phyloP scores from a whole-genome alignment of 345 rosid species.

The Combretum micranthum region DNA sequence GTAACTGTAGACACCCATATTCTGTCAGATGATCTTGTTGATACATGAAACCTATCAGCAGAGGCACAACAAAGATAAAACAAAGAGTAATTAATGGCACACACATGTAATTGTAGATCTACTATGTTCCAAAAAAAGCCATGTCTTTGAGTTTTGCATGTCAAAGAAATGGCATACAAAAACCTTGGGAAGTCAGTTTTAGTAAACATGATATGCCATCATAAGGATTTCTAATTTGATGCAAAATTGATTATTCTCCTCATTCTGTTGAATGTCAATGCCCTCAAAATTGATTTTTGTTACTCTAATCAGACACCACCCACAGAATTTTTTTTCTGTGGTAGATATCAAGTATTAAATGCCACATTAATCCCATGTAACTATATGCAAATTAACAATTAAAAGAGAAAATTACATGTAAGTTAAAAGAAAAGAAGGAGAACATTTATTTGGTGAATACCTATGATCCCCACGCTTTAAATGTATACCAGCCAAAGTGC shows the following conservation, averaged over 20 bases:
- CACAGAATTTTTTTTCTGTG: no score
- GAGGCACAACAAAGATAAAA: neutral
- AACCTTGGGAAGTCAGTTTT: no score
- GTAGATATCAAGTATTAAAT: no score
- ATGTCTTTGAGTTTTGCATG: no score
- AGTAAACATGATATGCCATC: no score
- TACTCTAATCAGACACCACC: no score
- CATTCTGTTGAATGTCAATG: no score
- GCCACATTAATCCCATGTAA: no score
- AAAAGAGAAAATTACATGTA: neutral
- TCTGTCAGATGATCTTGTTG: constrained; percentile 60
- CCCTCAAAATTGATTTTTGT: no score
- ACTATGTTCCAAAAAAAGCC: neutral
- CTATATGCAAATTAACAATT: neutral
- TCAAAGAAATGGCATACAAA: no score
- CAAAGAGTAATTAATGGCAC: neutral
- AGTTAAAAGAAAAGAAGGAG: neutral
- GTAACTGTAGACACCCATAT: constrained; percentile 59
- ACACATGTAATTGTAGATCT: neutral
- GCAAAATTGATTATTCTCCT: no score
- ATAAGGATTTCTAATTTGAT: no score
- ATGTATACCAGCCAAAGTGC: constrained; percentile 51
- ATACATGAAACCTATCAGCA: constrained; percentile 54
- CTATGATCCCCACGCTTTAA: constrained; percentile 84
- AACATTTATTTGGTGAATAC: constrained; percentile 16